These are phyloP conservation scores for Sporothrix protearum DNA, from an alignment of 2,329 filamentous ascomycete genomes.

Conservation along the genomic window DNA sequence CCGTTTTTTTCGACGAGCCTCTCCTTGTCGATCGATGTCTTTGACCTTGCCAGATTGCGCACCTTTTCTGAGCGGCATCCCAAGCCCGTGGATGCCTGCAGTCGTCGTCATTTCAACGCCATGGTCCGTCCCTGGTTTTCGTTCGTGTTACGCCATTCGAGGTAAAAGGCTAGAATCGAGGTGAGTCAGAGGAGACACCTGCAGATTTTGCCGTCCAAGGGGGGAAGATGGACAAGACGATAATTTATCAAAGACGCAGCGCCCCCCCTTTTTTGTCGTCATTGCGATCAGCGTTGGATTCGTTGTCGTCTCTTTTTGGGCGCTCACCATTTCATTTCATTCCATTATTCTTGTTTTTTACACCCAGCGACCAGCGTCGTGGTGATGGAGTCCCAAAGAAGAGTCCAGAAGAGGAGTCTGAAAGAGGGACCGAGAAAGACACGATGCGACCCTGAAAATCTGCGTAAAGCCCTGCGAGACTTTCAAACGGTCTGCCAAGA, in stretches of 20 bases:
- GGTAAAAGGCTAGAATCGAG: background rate
- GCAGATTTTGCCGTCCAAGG: background rate
- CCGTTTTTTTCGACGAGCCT: background rate
- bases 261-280: constrained; percentile 16
- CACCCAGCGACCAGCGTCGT: background rate
- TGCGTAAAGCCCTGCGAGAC: background rate
- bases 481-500: background rate
- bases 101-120: background rate
- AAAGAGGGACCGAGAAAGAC: background rate
- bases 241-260: background rate
- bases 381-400: background rate
- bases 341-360: background rate
- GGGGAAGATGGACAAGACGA: background rate
- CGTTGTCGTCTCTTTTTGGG: background rate
- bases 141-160: background rate
- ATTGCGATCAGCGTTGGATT: constrained; percentile 9
- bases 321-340: no score
- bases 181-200: background rate
- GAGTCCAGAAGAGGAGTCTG: background rate
- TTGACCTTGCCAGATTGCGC: background rate
- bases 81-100: background rate
- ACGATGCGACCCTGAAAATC: background rate
- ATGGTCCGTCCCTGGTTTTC: background rate
- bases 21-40: no score
- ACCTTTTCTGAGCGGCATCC: background rate